A percentile compares a stretch with the other conserved stretches of the same genome.
phyloP scores from a whole-genome alignment of 2,329 filamentous ascomycete genomes.

The Rasamsonia emersonii region DNA sequence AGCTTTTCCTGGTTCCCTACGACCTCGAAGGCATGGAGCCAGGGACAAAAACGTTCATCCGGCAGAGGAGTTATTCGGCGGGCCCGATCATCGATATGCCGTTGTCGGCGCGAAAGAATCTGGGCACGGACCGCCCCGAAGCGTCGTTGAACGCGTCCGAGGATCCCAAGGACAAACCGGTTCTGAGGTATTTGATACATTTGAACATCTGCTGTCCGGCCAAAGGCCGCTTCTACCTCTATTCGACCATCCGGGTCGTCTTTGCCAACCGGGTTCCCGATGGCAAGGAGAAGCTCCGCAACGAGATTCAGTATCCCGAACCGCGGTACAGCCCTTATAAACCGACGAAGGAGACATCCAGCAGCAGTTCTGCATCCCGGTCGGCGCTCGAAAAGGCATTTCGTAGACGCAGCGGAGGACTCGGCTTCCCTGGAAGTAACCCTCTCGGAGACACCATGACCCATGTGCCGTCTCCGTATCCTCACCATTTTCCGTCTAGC shows the following conservation, averaged over 20 bases:
- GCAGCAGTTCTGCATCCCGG: conserved; percentile 38
- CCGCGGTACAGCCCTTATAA: conserved; percentile 82
- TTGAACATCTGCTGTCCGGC: conserved; percentile 84
- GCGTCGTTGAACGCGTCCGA: conserved; percentile 41
- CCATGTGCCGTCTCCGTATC: conserved; percentile 3
- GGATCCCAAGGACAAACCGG: conserved; percentile 48
- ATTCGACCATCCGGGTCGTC: conserved; percentile 86
- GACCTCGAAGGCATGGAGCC: conserved; percentile 87
- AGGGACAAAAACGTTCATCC: conserved; percentile 90
- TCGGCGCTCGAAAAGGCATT: conserved; percentile 53
- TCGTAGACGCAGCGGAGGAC: conserved; percentile 50
- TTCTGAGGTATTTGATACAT: conserved; percentile 82
- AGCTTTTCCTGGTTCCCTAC: conserved; percentile 89
- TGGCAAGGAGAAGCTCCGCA: conserved; percentile 83
- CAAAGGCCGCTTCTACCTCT: conserved; percentile 76
- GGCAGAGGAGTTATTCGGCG: conserved; percentile 85
- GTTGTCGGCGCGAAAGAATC: conserved; percentile 31
- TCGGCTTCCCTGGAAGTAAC: conserved; percentile 16
- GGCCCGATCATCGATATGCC: conserved; percentile 73
- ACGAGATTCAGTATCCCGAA: conserved; percentile 82
- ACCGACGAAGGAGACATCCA: conserved; percentile 41
- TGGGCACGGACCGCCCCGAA: conserved; percentile 46
- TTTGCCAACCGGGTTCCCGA: conserved; percentile 96
- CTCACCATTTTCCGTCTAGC: conserved; percentile 5
- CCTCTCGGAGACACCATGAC: conserved; percentile 2